Evolutionary conservation across 2,329 filamentous ascomycete genomes (phyloP).

Genomic region (Penicillium sclerotigenum): DNA sequence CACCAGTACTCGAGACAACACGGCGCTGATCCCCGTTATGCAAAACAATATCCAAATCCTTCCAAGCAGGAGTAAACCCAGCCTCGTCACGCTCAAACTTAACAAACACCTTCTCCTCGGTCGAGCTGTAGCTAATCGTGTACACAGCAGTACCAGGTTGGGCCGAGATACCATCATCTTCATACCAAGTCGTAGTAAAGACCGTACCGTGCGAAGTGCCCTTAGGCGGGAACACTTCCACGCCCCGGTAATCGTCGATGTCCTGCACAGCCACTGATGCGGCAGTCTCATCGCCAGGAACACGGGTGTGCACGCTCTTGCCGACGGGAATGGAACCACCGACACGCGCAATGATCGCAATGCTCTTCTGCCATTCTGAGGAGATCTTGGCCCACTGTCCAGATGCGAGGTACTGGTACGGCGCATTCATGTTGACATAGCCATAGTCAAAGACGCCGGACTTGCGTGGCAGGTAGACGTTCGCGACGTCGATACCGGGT

Average conservation of each 20-base stretch:
- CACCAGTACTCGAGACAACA: conserved; percentile 35
- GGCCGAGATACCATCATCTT: conserved; percentile 57
- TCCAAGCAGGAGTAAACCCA: conserved; percentile 51
- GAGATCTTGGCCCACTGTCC: conserved; percentile 54
- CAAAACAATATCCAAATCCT: conserved; percentile 50
- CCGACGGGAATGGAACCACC: conserved; percentile 56
- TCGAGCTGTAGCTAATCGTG: conserved; percentile 45
- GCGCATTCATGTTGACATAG: conserved; percentile 61
- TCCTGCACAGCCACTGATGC: conserved; percentile 42
- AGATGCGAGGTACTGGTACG: conserved; percentile 56
- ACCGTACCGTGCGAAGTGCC: conserved; percentile 39
- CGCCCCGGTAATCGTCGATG: conserved; percentile 54
- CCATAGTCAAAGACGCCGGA: conserved; percentile 49
- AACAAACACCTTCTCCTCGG: conserved; percentile 45
- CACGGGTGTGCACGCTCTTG: conserved; percentile 50
- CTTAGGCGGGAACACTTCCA: conserved; percentile 57
- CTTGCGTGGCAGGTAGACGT: conserved; percentile 60
- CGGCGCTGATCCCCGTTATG: conserved; percentile 50
- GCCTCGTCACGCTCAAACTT: conserved; percentile 40
- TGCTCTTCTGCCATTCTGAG: conserved; percentile 53
- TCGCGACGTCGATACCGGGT: conserved; percentile 52
- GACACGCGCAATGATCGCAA: conserved; percentile 55
- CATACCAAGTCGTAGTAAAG: conserved; percentile 50
- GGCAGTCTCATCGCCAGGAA: conserved; percentile 50
- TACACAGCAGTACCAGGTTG: conserved; percentile 43